A percentile compares a stretch with the other conserved stretches of the same genome.
These are phyloP conservation scores for Trichosporon sp. DNA, from an alignment of 1,284 basidiomycete species.

Conservation along the genomic window DNA sequence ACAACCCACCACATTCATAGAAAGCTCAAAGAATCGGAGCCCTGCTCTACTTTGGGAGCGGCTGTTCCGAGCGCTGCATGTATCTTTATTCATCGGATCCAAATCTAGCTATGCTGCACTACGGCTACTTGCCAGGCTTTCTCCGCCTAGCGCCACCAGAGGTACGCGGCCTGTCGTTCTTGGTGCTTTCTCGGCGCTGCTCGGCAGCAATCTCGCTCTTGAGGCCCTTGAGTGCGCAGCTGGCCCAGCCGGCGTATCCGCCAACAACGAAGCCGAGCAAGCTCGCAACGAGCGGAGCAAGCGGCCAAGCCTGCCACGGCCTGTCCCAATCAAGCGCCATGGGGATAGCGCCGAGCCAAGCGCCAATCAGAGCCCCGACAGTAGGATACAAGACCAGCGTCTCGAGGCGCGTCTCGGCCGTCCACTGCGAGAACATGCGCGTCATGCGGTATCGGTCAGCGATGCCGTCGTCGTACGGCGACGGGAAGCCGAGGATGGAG, in stretches of 20 bases:
- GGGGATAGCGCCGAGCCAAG: conserved; percentile 72
- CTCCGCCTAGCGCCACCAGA: conserved; percentile 7
- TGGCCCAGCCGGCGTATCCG: conserved; percentile 56
- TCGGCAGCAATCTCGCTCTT: conserved; percentile 30
- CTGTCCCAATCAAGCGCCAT: conserved; percentile 91
- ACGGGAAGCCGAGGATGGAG: conserved; percentile 64
- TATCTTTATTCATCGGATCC: conserved; percentile 1
- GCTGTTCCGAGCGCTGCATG: conserved; percentile 6
- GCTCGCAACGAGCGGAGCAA: conserved; percentile 61
- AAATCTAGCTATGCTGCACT: not conserved
- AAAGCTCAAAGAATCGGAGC: not conserved
- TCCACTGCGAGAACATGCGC: conserved; percentile 68
- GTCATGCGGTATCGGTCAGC: conserved; percentile 54
- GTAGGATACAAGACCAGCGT: conserved; percentile 71
- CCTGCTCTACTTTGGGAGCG: not conserved
- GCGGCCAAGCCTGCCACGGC: conserved; percentile 90
- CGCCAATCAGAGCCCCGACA: conserved; percentile 64
- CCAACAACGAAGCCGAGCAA: conserved; percentile 63
- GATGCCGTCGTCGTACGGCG: conserved; percentile 35
- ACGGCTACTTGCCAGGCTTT: conserved; percentile 18
- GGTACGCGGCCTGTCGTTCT: conserved; percentile 3
- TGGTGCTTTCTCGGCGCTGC: conserved; percentile 6
- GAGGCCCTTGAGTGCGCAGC: conserved; percentile 48
- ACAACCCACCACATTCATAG: not conserved
- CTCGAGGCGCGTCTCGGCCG: conserved; percentile 65